Evolutionary conservation across 305 asterid genomes (phyloP).

Genomic region (Fraxinus paxiana): DNA sequence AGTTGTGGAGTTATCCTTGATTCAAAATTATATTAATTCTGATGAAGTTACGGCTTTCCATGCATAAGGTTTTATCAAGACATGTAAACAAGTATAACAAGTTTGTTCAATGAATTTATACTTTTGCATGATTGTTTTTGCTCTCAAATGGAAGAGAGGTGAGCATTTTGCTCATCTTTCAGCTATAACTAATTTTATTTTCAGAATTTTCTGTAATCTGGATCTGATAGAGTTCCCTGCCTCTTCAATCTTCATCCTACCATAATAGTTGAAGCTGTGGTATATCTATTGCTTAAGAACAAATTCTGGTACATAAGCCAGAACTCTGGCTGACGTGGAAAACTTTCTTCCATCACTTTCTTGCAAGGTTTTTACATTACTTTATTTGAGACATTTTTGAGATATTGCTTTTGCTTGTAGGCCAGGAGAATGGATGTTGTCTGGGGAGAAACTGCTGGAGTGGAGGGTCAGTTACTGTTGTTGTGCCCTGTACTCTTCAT

Average conservation of each 20-base stretch:
- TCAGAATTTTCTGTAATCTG: neutral
- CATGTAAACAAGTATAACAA: neutral
- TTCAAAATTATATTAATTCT: constrained; percentile 2
- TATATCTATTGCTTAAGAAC: neutral
- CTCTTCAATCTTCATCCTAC: constrained; percentile 13
- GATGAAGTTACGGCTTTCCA: constrained; percentile 7
- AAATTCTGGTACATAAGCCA: neutral
- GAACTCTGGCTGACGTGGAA: neutral
- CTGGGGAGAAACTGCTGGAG: constrained; percentile 99
- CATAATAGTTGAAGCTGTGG: neutral
- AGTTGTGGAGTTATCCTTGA: neutral
- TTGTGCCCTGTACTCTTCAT: constrained; percentile 71
- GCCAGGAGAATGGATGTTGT: constrained; percentile 92
- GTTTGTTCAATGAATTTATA: neutral
- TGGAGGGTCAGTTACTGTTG: constrained; percentile 81
- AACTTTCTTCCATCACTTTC: neutral
- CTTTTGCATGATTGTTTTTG: neutral
- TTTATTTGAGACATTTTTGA: constrained; percentile 13
- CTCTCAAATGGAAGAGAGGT: neutral
- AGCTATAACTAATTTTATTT: neutral
- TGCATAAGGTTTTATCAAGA: neutral
- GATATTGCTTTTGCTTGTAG: constrained; percentile 20
- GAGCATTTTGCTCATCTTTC: constrained; percentile 2
- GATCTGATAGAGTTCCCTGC: neutral
- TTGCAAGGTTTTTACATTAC: neutral